Evolutionary conservation across 176 grass and related monocot genomes (phyloP).

Genomic region (Triticum dicoccoides): DNA sequence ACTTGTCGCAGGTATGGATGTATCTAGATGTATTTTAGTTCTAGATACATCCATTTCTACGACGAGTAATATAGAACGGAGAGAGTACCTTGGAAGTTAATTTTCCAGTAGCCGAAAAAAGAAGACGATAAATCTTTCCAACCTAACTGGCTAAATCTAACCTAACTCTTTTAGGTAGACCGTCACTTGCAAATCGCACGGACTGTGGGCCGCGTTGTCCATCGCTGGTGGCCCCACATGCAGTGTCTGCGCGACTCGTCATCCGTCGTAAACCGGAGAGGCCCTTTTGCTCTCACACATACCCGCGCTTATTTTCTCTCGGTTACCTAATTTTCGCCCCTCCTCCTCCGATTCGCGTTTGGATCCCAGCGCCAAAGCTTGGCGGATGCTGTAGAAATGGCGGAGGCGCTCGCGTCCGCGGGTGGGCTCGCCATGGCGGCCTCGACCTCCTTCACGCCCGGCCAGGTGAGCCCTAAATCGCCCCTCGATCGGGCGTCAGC

Average conservation of each 20-base stretch:
- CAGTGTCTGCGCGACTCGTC: background rate
- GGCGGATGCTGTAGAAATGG: slow-evolving; percentile 55
- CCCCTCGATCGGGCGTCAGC: slow-evolving; percentile 14
- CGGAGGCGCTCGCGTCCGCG: slow-evolving; percentile 39
- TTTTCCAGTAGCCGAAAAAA: background rate
- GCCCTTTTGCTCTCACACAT: slow-evolving; percentile 9
- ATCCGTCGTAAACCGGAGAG: slow-evolving; percentile 26
- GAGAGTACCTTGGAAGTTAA: too few relatives aligned
- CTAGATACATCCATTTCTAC: too few relatives aligned
- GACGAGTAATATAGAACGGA: too few relatives aligned
- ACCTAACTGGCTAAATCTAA: slow-evolving; percentile 30
- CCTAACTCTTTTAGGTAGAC: slow-evolving; percentile 17
- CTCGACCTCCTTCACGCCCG: slow-evolving; percentile 47
- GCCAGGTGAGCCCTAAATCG: slow-evolving; percentile 57
- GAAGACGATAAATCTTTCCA: background rate
- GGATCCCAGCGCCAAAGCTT: slow-evolving; percentile 29
- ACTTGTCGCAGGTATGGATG: too few relatives aligned
- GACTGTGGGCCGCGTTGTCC: background rate
- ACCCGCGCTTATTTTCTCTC: slow-evolving; percentile 41
- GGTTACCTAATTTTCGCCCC: slow-evolving; percentile 5
- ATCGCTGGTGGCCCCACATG: background rate
- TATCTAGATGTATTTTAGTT: too few relatives aligned
- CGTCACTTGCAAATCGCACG: slow-evolving; percentile 22
- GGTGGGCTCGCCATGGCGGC: slow-evolving; percentile 35
- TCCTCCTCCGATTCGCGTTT: slow-evolving; percentile 1